Evolutionary conservation across 768 basidiomycete genomes (phyloP).

Genomic region (Glaciozyma martinii): DNA sequence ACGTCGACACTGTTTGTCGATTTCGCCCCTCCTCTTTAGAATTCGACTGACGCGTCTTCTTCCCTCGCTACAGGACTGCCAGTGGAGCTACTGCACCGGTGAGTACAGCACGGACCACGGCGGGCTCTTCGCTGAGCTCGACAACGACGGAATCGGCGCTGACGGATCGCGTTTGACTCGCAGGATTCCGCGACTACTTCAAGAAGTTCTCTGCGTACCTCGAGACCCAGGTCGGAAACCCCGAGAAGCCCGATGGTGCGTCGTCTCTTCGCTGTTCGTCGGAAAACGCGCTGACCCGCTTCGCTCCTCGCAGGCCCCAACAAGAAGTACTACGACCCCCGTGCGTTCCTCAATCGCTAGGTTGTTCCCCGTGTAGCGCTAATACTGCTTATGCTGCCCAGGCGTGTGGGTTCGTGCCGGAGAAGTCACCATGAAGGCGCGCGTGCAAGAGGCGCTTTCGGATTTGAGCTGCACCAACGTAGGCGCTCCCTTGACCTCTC

Average conservation of each 20-base stretch:
- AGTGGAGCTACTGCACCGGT: slow-evolving; percentile 58
- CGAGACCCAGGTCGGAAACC: slow-evolving; percentile 86
- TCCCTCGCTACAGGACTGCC: slow-evolving; percentile 7
- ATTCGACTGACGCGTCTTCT: not conserved
- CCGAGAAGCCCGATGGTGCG: slow-evolving; percentile 87
- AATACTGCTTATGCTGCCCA: too few relatives aligned
- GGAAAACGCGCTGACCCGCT: slow-evolving; percentile 3
- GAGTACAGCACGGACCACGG: too few relatives aligned
- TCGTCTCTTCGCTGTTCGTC: slow-evolving; percentile 40
- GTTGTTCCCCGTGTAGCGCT: too few relatives aligned
- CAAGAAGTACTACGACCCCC: slow-evolving; percentile 57
- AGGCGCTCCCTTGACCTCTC: too few relatives aligned
- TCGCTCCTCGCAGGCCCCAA: slow-evolving; percentile 51
- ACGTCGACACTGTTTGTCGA: slow-evolving; percentile 51
- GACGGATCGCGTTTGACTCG: slow-evolving; percentile 46
- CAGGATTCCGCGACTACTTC: slow-evolving; percentile 62
- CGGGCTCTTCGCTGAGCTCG: too few relatives aligned
- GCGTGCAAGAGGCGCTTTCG: not conserved
- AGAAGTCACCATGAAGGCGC: slow-evolving; percentile 1
- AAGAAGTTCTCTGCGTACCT: slow-evolving; percentile 79
- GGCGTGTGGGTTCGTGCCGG: not conserved
- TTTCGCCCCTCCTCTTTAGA: not conserved
- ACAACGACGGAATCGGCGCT: not conserved
- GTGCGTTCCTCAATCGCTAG: too few relatives aligned
- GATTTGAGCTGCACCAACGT: too few relatives aligned